phyloP scores from a whole-genome alignment of 164 flowering plant genomes.

The Berberis thunbergii region DNA sequence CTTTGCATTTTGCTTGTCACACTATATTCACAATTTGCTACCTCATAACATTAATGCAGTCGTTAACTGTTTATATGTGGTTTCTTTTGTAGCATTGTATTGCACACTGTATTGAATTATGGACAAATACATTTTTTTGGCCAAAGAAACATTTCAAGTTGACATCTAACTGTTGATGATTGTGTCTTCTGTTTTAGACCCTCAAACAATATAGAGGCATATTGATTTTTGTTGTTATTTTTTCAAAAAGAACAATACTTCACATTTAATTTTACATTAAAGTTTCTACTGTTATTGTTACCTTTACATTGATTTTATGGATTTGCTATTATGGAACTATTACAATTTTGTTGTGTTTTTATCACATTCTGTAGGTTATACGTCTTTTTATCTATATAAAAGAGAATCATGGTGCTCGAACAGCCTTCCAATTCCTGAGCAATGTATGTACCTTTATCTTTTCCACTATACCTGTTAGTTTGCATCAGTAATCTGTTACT shows the following conservation, averaged over 20 bases:
- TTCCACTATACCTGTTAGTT: neutral
- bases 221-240: no score
- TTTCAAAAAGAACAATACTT: neutral
- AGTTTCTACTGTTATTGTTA: neutral
- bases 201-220: no score
- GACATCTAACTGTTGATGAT: no score
- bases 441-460: slow-evolving; percentile 41
- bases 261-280: neutral
- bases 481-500: neutral
- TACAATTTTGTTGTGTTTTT: slow-evolving; percentile 2
- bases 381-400: slow-evolving; percentile 66
- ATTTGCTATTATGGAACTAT: slow-evolving; percentile 4
- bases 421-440: slow-evolving; percentile 78
- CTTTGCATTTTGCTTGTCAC: no score
- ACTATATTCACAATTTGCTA: no score
- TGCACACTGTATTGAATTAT: no score
- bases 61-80: no score
- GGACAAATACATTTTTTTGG: no score
- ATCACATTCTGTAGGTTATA: slow-evolving; percentile 55
- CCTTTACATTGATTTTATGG: neutral
- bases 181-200: no score
- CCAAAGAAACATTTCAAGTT: no score
- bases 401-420: slow-evolving; percentile 60
- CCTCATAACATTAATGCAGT: no score
- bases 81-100: no score